Conservation (phyloP, 805 yeast species). For the Danielia oregonensis region DNA sequence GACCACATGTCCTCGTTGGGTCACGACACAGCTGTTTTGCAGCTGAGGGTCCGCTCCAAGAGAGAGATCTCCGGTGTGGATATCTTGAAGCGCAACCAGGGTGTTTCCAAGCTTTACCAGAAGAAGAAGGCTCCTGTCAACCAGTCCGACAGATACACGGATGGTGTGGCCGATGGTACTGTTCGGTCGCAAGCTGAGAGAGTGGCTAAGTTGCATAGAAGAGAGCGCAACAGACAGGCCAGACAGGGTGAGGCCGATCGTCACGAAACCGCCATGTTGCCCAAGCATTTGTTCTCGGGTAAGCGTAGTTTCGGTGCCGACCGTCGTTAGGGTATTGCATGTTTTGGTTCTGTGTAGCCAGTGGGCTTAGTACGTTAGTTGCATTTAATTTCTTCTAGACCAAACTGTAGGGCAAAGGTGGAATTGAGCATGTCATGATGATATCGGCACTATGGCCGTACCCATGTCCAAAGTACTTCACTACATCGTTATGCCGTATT, state of each 20-base stretch:
- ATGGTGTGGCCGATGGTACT: conserved; percentile 81
- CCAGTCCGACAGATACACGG: conserved; percentile 79
- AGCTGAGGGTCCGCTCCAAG: conserved; percentile 27
- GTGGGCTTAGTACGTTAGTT: no score
- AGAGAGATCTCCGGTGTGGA: conserved; percentile 69
- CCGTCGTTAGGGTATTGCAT: conserved; percentile 54
- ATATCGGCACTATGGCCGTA: no score
- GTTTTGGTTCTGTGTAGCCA: no score
- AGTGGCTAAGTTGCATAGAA: conserved; percentile 83
- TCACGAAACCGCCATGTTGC: conserved; percentile 77
- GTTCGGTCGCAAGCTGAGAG: conserved; percentile 81
- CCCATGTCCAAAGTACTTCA: no score
- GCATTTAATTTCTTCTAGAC: no score
- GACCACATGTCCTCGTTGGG: conserved; percentile 87
- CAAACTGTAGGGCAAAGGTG: no score
- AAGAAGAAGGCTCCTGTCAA: conserved; percentile 45
- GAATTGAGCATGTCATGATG: no score
- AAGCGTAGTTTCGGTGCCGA: conserved; percentile 96
- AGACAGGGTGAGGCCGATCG: conserved; percentile 96
- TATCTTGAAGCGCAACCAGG: conserved; percentile 59
- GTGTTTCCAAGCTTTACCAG: conserved; percentile 37
- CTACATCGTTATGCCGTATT: no score
- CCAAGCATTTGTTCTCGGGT: conserved; percentile 94
- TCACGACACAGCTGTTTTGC: conserved; percentile 70
- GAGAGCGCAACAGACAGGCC: conserved; percentile 89